Evolutionary conservation across 805 yeast species (phyloP), one percentile per base, ranked within the genome.

Genomic region (Hanseniaspora osmophila): DNA sequence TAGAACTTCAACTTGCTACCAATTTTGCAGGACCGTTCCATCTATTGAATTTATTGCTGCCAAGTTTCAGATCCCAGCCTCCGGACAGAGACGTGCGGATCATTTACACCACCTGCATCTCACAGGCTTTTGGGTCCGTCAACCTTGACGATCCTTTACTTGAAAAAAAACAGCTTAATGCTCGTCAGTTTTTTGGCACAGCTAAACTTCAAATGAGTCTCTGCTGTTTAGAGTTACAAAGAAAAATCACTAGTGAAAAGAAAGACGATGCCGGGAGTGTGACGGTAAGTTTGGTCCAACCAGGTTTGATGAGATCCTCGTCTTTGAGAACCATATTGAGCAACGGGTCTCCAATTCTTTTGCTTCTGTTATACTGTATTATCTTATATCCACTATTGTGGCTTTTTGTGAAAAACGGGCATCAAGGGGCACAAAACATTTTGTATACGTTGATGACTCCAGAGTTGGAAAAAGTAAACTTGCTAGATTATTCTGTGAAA

Each of bases 21-120:
- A 92, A 90, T 62, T 92, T 82, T 57, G 71, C 80, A 33, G 83
- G 82, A 7, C 88, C 86, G 54, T 84, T 66, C 62, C 96, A 88
- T 61, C 67, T 92, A 22, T 67, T 92, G 46, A 82, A 84, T 2
- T 65, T 92, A 29, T 59, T 92, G 44, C 74, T 78, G n/a, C 97
- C 97, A 0, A 74, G 92, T 10, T 67, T 92, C 45, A 77, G 83
- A 51, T 80, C 78, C 1, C 99, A 92, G 64, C 94, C 96, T 2
- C 85, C 95, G 0, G 97, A 88, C 62, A 72, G 99, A 52, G 97
- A 88, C 56, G 95, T 92, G 2, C 68, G 96, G 40, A 75, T 92
- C 5, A 59, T 92, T 2, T 52, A 86, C n/a, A 74, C 88, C 0
- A 73, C 86, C 1, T 92, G 98, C 62, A 64, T 83, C 49, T 67